A percentile compares a stretch with the other conserved stretches of the same genome.
Conservation (phyloP, 139 green algal species). For the Chlorella vulgaris region DNA sequence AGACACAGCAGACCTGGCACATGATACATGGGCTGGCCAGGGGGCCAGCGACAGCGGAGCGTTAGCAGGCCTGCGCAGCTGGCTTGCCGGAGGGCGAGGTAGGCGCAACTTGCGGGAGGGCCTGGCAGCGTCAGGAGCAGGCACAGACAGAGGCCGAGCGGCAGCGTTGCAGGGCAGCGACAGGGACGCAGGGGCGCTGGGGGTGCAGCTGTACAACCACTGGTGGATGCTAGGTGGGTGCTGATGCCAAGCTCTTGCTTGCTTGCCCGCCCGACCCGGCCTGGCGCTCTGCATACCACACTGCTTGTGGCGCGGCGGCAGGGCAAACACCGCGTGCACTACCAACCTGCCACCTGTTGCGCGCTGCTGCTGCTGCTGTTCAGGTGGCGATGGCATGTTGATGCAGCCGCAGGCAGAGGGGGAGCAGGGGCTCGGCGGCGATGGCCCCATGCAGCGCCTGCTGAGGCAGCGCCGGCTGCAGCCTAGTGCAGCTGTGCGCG, state of each 20-base stretch:
- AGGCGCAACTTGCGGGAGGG: conserved; percentile 26
- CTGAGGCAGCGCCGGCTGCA: background rate
- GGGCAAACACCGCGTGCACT: too few relatives aligned
- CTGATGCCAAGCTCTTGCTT: background rate
- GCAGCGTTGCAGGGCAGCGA: background rate
- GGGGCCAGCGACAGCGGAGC: background rate
- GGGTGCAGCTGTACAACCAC: background rate
- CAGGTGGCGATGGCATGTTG: background rate
- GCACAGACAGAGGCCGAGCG: background rate
- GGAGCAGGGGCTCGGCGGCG: background rate
- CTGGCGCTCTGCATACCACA: too few relatives aligned
- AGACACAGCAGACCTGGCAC: background rate
- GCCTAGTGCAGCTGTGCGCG: background rate
- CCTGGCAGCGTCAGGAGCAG: background rate
- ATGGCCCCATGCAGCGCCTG: background rate
- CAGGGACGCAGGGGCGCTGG: background rate
- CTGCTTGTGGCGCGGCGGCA: too few relatives aligned
- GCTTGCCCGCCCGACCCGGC: too few relatives aligned
- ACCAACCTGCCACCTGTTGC: too few relatives aligned
- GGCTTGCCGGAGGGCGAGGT: background rate
- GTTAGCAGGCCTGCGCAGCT: conserved; percentile 17
- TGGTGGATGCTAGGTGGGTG: conserved; percentile 25
- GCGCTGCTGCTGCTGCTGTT: background rate
- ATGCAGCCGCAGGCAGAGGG: background rate
- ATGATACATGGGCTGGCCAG: background rate